Percentiles rank a stretch among this genome's conserved stretches.
These are phyloP conservation scores for Penicillium turbatum DNA, from an alignment of 495 filamentous ascomycete genomes.

Conservation along the genomic window DNA sequence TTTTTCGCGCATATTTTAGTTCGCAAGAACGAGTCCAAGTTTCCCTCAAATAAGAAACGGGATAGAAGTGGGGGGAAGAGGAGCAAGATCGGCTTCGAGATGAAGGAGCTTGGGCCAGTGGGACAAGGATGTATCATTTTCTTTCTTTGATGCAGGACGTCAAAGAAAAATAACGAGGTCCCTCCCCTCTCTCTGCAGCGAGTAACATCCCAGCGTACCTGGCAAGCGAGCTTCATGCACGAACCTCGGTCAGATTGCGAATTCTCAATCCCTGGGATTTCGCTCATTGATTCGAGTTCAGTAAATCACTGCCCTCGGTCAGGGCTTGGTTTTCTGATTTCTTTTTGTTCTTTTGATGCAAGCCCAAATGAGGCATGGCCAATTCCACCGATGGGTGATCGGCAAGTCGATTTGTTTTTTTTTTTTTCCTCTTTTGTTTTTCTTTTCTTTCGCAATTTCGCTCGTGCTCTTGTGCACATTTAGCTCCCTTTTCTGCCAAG, in stretches of 20 bases:
- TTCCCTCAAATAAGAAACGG: conserved; percentile 13
- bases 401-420: conserved; percentile 23
- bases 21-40: conserved; percentile 9
- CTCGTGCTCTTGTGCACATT: conserved; percentile 19
- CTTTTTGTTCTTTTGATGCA: conserved; percentile 18
- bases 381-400: conserved; percentile 23
- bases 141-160: conserved; percentile 6
- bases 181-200: conserved; percentile 3
- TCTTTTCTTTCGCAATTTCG: background rate
- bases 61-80: conserved; percentile 24
- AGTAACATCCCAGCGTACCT: conserved; percentile 25
- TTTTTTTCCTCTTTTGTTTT: background rate
- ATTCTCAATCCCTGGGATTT: conserved; percentile 35
- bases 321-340: conserved; percentile 2
- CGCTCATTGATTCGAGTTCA: conserved; percentile 32
- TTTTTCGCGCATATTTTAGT: conserved; percentile 5
- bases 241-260: conserved; percentile 29
- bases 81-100: conserved; percentile 28
- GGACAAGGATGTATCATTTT: conserved; percentile 16
- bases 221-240: conserved; percentile 29
- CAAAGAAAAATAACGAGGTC: conserved; percentile 10
- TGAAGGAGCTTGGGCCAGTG: conserved; percentile 38
- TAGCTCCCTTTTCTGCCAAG: conserved; percentile 1
- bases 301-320: conserved; percentile 25
- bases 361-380: conserved; percentile 26